Evolutionary conservation across 2,329 filamentous ascomycete species (phyloP), one percentile per base, ranked within the genome.

Genomic region (Calonectria pauciramosa): DNA sequence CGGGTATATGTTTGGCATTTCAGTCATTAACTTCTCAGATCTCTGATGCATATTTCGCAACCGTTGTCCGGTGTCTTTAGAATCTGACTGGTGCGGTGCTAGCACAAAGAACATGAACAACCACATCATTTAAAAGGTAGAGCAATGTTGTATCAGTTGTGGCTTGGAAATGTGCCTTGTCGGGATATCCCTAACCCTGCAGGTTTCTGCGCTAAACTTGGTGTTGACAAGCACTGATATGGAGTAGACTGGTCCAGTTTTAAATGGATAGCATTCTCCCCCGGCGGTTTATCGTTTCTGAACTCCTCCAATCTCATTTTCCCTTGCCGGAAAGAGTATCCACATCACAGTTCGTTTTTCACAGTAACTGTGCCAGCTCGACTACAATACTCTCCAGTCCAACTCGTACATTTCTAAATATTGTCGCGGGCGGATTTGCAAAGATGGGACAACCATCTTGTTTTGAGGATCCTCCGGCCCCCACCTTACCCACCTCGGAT

Each of bases 281-380:
- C 10, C 44, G n/a, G 23, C 18, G 18, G 41, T 8, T 44, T 44
- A 44, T n/a, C 18, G 4, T 44, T 20, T 1, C 18, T 7, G 18
- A 20, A 20, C 20, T 41, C 16, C 10, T 47, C 9, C 20, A 47
- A 47, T 23, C n/a, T 23, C n/a, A 47, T 23, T 47, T 47, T 23
- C n/a, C n/a, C n/a, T 3, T 7, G 20, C 44, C n/a, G 1, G n/a
- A 13, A 13, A 8, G 6, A n/a, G 1, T 20, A 6, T 8, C n/a
- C 7, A 11, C 20, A 47, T 4, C 41, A n/a, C 41, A 23, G 44
- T 47, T 47, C 20, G 23, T 23, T 13, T 9, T 47, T 23, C 44
- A 23, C 13, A 23, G 44, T 7, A 11, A 47, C 44, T 5, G 44
- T 47, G 10, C 10, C 44, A 23, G n/a, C n/a, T 23, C 18, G 5